Evolutionary conservation across 371 early-diverging fungal genomes (phyloP).

Genomic region (Mortierella sp.): DNA sequence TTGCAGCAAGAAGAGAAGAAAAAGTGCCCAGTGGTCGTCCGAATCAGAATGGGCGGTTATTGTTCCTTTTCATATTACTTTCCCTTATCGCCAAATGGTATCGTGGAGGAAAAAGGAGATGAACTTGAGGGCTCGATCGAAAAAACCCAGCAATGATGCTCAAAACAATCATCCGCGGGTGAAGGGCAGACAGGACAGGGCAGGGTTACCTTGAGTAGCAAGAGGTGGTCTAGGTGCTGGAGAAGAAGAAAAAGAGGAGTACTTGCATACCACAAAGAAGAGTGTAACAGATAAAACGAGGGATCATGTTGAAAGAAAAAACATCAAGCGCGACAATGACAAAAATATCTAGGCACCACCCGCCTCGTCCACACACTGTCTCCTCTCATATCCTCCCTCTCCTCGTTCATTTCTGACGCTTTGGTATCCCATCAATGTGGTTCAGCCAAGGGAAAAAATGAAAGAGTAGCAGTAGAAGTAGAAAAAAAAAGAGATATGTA

Average conservation of each 20-base stretch:
- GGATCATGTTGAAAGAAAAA: not conserved
- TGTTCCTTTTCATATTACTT: not conserved
- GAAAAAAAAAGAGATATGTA: not conserved
- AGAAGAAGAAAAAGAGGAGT: too few species aligned
- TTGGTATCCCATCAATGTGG: conserved; percentile 10
- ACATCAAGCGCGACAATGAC: not conserved
- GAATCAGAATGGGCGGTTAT: conserved; percentile 10
- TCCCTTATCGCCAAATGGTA: conserved; percentile 8
- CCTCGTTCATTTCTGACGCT: conserved; percentile 2
- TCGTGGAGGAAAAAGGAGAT: not conserved
- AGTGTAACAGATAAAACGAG: not conserved
- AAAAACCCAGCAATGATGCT: too few species aligned
- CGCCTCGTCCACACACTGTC: not conserved
- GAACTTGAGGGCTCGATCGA: not conserved
- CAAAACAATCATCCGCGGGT: not conserved
- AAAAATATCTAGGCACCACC: not conserved
- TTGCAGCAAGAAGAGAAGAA: not conserved
- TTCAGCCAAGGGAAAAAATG: not conserved
- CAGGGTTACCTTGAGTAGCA: not conserved
- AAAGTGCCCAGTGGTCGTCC: not conserved
- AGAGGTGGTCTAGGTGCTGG: not conserved
- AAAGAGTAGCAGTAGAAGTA: not conserved
- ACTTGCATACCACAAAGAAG: not conserved
- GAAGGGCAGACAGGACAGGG: not conserved
- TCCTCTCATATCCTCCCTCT: not conserved